Evolutionary conservation across 371 early-diverging fungal genomes (phyloP).

Genomic region (Sporodiniella umbellata): DNA sequence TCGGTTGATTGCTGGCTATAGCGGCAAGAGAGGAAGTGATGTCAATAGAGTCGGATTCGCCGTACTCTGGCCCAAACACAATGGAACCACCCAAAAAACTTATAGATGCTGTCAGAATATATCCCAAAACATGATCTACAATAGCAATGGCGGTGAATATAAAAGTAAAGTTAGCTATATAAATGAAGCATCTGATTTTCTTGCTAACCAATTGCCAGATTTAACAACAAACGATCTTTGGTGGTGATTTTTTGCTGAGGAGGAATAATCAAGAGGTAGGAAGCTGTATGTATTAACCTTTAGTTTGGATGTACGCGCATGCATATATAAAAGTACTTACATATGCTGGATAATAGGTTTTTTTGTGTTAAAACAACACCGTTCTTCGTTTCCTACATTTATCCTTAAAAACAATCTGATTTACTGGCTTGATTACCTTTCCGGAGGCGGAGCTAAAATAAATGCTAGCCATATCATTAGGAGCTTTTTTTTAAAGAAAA

Average conservation of each 20-base stretch:
- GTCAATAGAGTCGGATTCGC: constrained; percentile 44
- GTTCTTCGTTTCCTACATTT: constrained; percentile 14
- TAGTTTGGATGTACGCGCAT: too few relatives aligned
- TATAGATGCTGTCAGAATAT: constrained; percentile 22
- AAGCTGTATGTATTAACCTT: too few relatives aligned
- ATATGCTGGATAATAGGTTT: constrained; percentile 18
- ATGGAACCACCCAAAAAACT: constrained; percentile 63
- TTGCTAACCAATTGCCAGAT: constrained; percentile 39
- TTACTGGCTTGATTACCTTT: constrained; percentile 1
- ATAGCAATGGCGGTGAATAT: not conserved
- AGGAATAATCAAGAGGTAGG: constrained; percentile 38
- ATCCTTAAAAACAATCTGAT: not conserved
- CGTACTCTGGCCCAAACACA: constrained; percentile 68
- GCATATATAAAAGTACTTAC: constrained; percentile 5
- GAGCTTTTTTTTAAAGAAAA: constrained; percentile 9
- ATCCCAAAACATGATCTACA: constrained; percentile 38
- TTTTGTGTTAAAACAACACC: constrained; percentile 50
- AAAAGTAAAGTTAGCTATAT: not conserved
- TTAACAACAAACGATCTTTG: constrained; percentile 40
- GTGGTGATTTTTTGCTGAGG: constrained; percentile 37
- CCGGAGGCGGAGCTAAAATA: constrained; percentile 23
- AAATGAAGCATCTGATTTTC: not conserved
- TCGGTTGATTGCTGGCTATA: constrained; percentile 67
- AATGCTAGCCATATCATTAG: constrained; percentile 39
- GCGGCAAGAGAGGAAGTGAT: constrained; percentile 7